Conservation (phyloP, 2,329 filamentous ascomycete genomes). For the Colletotrichum neosansevieriae region DNA sequence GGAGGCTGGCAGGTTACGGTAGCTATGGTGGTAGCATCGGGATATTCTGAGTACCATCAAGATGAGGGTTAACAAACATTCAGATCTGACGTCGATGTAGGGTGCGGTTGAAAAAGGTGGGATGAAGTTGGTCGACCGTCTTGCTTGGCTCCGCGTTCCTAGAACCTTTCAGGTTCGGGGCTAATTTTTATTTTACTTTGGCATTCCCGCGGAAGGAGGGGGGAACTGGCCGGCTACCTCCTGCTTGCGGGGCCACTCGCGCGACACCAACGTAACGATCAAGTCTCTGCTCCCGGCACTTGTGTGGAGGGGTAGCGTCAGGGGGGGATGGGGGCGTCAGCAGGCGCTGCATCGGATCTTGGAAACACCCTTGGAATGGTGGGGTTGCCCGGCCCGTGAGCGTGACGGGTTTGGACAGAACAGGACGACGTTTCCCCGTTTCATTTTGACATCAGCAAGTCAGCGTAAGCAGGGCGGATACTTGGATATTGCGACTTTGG, state of each 20-base stretch:
- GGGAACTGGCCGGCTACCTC: not conserved
- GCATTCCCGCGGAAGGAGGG: not conserved
- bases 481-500: not conserved
- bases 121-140: constrained; percentile 21
- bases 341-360: constrained; percentile 36
- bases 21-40: constrained; percentile 30
- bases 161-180: constrained; percentile 6
- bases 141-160: constrained; percentile 11
- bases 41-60: not conserved
- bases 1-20: not conserved
- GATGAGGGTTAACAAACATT: not conserved
- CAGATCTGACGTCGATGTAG: constrained; percentile 4
- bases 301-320: constrained; percentile 25
- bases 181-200: not conserved
- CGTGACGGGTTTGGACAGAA: constrained; percentile 2
- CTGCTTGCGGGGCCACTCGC: too few relatives aligned
- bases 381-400: constrained; percentile 27
- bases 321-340: constrained; percentile 26
- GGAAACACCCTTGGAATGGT: constrained; percentile 38
- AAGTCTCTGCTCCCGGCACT: not conserved
- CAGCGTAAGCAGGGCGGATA: constrained; percentile 13
- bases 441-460: constrained; percentile 2
- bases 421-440: constrained; percentile 10
- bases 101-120: constrained; percentile 22
- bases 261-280: not conserved